Evolutionary conservation across 148 eudicot species (phyloP).

Genomic region (Rhododendron ferrugineum): DNA sequence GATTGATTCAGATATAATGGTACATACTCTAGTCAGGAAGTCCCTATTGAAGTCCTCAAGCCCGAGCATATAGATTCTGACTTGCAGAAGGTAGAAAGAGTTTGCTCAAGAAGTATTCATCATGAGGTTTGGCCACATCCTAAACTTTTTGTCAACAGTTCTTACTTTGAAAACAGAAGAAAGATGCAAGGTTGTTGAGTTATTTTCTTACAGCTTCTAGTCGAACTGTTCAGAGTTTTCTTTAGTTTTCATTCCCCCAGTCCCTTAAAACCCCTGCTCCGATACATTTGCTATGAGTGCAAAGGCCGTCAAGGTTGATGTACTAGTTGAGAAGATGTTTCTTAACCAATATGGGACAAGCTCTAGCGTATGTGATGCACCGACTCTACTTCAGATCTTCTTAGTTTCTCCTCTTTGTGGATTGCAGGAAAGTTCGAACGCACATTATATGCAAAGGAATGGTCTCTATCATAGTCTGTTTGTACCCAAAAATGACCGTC

Average conservation of each 20-base stretch:
- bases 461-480: no score
- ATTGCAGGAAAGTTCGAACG: slow-evolving; percentile 91
- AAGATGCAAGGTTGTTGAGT: no score
- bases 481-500: no score
- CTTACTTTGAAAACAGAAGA: background rate
- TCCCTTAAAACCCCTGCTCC: background rate
- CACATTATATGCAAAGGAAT: no score
- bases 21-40: slow-evolving; percentile 88
- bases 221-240: background rate
- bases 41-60: slow-evolving; percentile 88
- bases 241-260: background rate
- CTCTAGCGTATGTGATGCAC: background rate
- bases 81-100: slow-evolving; percentile 88
- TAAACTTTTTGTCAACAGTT: background rate
- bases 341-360: background rate
- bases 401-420: slow-evolving; percentile 13
- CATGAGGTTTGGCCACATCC: slow-evolving; percentile 64
- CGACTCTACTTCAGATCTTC: background rate
- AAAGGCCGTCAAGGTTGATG: background rate
- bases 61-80: slow-evolving; percentile 74
- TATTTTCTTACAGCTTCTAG: no score
- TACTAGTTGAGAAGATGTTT: background rate
- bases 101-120: slow-evolving; percentile 96
- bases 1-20: slow-evolving; percentile 70
- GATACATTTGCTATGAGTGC: background rate